Evolutionary conservation across 2,329 filamentous ascomycete species (phyloP), one percentile per base, ranked within the genome.

Genomic region (Penicillium sp.): DNA sequence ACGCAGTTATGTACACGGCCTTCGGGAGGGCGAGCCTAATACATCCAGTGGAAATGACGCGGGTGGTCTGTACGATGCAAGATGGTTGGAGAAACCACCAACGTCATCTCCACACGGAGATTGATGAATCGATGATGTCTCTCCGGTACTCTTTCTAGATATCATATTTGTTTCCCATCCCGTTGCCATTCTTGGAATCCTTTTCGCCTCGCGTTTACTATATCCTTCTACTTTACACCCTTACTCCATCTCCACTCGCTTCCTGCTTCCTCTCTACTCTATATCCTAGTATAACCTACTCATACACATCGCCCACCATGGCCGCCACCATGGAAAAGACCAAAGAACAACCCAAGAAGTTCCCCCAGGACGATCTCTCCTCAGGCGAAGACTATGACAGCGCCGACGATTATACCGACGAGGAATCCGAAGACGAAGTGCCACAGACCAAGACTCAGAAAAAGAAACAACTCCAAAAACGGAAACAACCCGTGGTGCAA

Each of bases 271-370:
- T 31, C 29, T 39, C 18, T n/a, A 37, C 31, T 41, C 16, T 5
- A 16, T 36, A 39, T 29, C 18, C 3, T 41, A n/a, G n/a, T n/a
- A n/a, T n/a, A n/a, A n/a, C n/a, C n/a, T n/a, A 35, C 29, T 33
- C 27, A 22, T 33, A 29, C 18, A n/a, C 25, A 29, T 30, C n/a
- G n/a, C 47, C 6, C 43, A 62, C 8, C 36, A 64, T 64, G 59
- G 66, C 64, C 13, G 62, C 64, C 42, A 53, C 58, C 42, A n/a
- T n/a, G n/a, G 60, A 64, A 46, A 66, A 68, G 49, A 55, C 62
- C 27, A 54, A 61, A 49, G 49, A 63, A 43, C 51, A 64, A 44
- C 53, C 63, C 38, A 56, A 61, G 42, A 54, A 57, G 37, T 49
- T 59, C 33, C 44, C 58, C 13, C 59, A 59, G 25, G 61, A 66